A percentile compares a stretch with the other conserved stretches of the same genome.
Evolutionary conservation across 2,329 filamentous ascomycete genomes (phyloP).

Genomic region (Pleurostoma richardsiae): DNA sequence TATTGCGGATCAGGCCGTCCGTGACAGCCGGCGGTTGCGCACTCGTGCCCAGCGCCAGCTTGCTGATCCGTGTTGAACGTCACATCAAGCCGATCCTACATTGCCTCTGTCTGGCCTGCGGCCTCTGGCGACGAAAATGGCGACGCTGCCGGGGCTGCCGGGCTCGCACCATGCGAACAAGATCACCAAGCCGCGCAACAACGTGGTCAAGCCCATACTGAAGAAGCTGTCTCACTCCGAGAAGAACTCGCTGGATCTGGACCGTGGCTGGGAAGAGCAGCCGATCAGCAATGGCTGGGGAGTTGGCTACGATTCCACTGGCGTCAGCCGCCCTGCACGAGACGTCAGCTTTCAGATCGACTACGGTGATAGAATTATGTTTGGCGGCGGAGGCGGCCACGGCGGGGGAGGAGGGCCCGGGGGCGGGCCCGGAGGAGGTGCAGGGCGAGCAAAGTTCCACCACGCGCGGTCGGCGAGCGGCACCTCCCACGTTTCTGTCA

Average conservation of each 20-base stretch:
- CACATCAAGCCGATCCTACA: slow-evolving; percentile 7
- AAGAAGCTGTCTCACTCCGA: slow-evolving; percentile 55
- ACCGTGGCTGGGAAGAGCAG: slow-evolving; percentile 55
- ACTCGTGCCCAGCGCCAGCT: not conserved
- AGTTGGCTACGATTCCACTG: slow-evolving; percentile 16
- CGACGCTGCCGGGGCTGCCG: slow-evolving; percentile 25
- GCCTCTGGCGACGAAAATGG: slow-evolving; percentile 19
- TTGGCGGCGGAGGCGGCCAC: slow-evolving; percentile 2
- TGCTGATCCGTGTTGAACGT: not conserved
- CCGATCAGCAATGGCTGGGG: slow-evolving; percentile 28
- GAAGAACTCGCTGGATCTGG: slow-evolving; percentile 58
- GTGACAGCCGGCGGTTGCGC: not conserved
- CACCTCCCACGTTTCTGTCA: slow-evolving; percentile 50
- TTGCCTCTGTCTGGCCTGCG: slow-evolving; percentile 6
- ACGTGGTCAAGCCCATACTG: slow-evolving; percentile 55
- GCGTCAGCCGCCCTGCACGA: slow-evolving; percentile 20
- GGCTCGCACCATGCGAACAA: slow-evolving; percentile 24
- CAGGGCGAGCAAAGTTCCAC: slow-evolving; percentile 32
- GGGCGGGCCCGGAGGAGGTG: not conserved
- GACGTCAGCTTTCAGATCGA: slow-evolving; percentile 41
- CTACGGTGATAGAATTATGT: slow-evolving; percentile 5
- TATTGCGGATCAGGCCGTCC: not conserved
- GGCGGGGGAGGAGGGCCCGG: not conserved
- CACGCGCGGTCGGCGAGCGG: slow-evolving; percentile 56
- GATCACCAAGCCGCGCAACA: slow-evolving; percentile 42